Evolutionary conservation across 768 basidiomycete genomes (phyloP).

Genomic region (Pleurotus citrinopileatus): DNA sequence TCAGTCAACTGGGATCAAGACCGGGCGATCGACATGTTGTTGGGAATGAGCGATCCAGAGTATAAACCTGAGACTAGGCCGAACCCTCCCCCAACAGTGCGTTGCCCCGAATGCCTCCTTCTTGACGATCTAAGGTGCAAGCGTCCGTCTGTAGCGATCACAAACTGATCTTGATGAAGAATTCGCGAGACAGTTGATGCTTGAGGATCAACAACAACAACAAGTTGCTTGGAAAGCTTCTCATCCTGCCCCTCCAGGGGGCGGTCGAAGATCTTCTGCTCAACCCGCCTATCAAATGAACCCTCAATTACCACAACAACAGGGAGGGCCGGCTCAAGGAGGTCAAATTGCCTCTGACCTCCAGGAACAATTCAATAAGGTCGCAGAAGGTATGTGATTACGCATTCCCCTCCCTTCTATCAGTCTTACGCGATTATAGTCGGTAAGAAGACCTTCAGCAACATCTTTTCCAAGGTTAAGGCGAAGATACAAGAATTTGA

Average conservation of each 20-base stretch:
- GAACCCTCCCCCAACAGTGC: constrained; percentile 1
- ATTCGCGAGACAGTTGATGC: constrained; percentile 66
- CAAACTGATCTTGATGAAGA: constrained; percentile 80
- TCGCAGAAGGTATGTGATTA: constrained; percentile 68
- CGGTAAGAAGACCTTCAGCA: constrained; percentile 77
- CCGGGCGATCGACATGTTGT: constrained; percentile 69
- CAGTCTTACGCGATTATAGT: constrained; percentile 31
- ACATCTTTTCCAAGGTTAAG: constrained; percentile 72
- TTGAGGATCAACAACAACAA: constrained; percentile 54
- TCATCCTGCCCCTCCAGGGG: constrained; percentile 14
- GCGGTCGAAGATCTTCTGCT: constrained; percentile 17
- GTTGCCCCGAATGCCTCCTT: neutral
- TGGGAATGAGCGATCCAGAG: constrained; percentile 85
- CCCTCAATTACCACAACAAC: constrained; percentile 18
- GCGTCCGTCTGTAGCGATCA: constrained; percentile 26
- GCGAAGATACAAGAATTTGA: constrained; percentile 85
- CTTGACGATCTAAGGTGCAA: neutral
- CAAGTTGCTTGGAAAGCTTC: constrained; percentile 33
- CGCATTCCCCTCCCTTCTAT: neutral
- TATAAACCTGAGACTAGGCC: constrained; percentile 34
- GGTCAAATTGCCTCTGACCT: constrained; percentile 63
- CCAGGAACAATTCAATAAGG: constrained; percentile 69
- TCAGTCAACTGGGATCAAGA: constrained; percentile 72
- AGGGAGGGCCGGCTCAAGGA: constrained; percentile 22
- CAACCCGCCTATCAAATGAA: constrained; percentile 12